Evolutionary conservation across 2,329 filamentous ascomycete genomes (phyloP), one percentile per base, ranked within the genome.

Genomic region (Didymella sp.): DNA sequence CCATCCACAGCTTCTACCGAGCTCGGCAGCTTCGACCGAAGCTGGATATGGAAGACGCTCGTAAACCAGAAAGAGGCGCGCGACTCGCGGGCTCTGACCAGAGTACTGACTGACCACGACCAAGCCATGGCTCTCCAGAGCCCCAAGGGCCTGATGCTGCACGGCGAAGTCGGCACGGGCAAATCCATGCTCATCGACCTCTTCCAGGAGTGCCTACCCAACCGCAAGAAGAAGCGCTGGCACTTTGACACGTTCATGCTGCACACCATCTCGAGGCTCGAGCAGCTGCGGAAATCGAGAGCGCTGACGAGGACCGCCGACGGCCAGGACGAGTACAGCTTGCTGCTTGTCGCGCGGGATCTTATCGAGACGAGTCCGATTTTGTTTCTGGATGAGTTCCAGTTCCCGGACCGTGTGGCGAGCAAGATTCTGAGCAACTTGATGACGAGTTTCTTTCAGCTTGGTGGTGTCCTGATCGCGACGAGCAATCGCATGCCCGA

Each of bases 161-260:
- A 91, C 24, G 90, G 91, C 6, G 90, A 92, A 70, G 91, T 95
- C 1, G 91, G 91, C 11, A 92, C 89, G 0, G 90, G 91, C 13
- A 95, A 95, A 73, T 90, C 87, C 5, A 92, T 95, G 89, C 82
- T 95, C n/a, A 82, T 93, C 13, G 90, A 94, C 68, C 78, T 95
- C 0, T 85, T 95, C n/a, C 89, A 89, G 13, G 88, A 92, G 48
- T 89, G 88, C 47, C 77, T 95, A 4, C 91, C 91, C 1, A 92
- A 86, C 15, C 79, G 82, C 41, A 87, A 87, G 68, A 94, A 94
- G 78, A 81, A 84, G 64, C 81, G 90, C 58, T 92, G 89, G 87
- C 91, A 94, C 71, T 95, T 92, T 76, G 92, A 91, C 72, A 92
- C 89, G 0, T 95, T 95, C 67, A 95, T 95, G 89, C 80, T 94